These are phyloP conservation scores for Dryas integrifolia DNA, from an alignment of 331 rosid species.

Conservation along the genomic window DNA sequence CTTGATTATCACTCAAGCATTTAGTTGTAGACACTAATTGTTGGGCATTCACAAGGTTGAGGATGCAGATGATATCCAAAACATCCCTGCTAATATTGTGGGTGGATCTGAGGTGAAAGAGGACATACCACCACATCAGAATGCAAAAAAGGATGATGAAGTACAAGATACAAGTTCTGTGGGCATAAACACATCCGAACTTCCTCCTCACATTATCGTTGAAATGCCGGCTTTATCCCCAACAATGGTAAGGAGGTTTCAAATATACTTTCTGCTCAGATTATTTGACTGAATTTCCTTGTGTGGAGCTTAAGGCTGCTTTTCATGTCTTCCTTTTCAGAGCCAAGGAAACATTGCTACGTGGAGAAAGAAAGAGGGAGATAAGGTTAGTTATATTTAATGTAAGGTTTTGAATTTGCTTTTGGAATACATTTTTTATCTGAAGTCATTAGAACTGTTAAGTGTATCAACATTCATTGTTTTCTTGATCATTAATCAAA, in stretches of 20 bases:
- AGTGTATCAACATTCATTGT: slow-evolving; percentile 1
- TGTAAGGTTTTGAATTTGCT: slow-evolving; percentile 10
- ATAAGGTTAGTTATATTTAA: slow-evolving; percentile 69
- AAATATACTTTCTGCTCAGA: slow-evolving; percentile 13
- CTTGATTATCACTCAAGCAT: slow-evolving; percentile 15
- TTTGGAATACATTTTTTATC: background rate
- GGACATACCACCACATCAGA: slow-evolving; percentile 34
- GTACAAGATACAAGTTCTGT: slow-evolving; percentile 53
- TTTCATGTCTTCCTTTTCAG: slow-evolving; percentile 41
- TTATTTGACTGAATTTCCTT: slow-evolving; percentile 21
- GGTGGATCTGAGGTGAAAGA: slow-evolving; percentile 47
- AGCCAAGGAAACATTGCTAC: slow-evolving; percentile 84
- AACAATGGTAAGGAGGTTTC: slow-evolving; percentile 68
- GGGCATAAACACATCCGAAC: slow-evolving; percentile 50
- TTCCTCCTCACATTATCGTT: slow-evolving; percentile 78
- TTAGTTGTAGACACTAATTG: slow-evolving; percentile 35
- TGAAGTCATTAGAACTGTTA: background rate
- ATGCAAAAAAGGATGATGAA: slow-evolving; percentile 42
- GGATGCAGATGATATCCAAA: slow-evolving; percentile 75
- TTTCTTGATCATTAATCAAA: slow-evolving; percentile 24
- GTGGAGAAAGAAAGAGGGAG: slow-evolving; percentile 97
- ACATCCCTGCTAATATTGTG: slow-evolving; percentile 52
- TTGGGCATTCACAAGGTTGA: slow-evolving; percentile 66
- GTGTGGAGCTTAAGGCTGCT: slow-evolving; percentile 22
- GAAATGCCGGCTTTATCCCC: slow-evolving; percentile 98